Percentiles rank a stretch among this genome's conserved stretches.
Evolutionary conservation across 352 stramenopile genomes (phyloP).

Genomic region (Phytophthora boehmeriae): DNA sequence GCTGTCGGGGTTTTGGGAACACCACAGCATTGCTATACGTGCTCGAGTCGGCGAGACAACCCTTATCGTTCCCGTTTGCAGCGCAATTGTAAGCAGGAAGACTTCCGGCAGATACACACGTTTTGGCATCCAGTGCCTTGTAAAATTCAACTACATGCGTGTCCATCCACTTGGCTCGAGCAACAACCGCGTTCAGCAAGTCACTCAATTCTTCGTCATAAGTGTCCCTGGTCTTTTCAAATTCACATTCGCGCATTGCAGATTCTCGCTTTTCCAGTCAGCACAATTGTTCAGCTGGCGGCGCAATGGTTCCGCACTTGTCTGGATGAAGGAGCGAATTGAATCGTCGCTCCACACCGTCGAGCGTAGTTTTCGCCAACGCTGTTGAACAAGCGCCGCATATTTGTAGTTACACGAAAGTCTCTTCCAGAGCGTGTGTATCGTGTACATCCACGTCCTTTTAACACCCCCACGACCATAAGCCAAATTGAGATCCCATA

Average conservation of each 20-base stretch:
- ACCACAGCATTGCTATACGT: constrained; percentile 46
- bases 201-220: constrained; percentile 47
- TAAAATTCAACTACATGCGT: constrained; percentile 45
- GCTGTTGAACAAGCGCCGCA: constrained; percentile 55
- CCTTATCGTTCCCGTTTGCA: constrained; percentile 47
- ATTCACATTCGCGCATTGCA: constrained; percentile 64
- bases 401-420: constrained; percentile 79
- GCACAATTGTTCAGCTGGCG: constrained; percentile 54
- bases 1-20: constrained; percentile 46
- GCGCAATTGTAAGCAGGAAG: constrained; percentile 66
- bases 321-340: constrained; percentile 50
- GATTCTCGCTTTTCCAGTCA: constrained; percentile 50
- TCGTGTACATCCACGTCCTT: constrained; percentile 62
- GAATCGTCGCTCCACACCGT: constrained; percentile 58
- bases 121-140: constrained; percentile 29
- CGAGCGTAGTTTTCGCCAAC: constrained; percentile 52
- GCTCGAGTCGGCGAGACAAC: constrained; percentile 46
- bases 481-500: constrained; percentile 78
- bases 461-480: constrained; percentile 48
- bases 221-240: constrained; percentile 30
- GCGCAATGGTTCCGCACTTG: constrained; percentile 41
- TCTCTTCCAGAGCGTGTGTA: constrained; percentile 63
- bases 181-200: constrained; percentile 38
- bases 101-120: constrained; percentile 45
- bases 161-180: constrained; percentile 65